phyloP scores from a whole-genome alignment of 768 basidiomycete species.

The Coprinopsis cinerea region DNA sequence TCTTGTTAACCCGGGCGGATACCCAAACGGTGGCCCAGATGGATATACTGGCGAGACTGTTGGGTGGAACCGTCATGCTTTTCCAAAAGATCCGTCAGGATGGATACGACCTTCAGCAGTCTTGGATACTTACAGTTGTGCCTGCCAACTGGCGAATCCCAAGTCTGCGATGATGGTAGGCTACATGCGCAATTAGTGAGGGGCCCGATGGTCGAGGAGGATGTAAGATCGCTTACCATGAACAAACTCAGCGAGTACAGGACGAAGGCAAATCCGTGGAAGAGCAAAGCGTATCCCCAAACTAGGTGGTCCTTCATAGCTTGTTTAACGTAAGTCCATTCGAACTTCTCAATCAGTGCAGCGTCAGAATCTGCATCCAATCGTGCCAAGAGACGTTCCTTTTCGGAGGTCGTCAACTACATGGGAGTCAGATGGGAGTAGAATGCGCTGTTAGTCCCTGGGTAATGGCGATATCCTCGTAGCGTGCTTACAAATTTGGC shows the following conservation, averaged over 20 bases:
- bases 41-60: slow-evolving; percentile 42
- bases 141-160: slow-evolving; percentile 56
- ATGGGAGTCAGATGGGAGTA: too few relatives aligned
- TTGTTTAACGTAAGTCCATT: slow-evolving; percentile 51
- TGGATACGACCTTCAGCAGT: not conserved
- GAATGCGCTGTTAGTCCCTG: too few relatives aligned
- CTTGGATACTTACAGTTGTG: slow-evolving; percentile 40
- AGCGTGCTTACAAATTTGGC: slow-evolving; percentile 52
- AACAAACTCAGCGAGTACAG: slow-evolving; percentile 55
- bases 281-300: slow-evolving; percentile 54
- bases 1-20: slow-evolving; percentile 37
- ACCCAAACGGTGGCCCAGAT: slow-evolving; percentile 48
- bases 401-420: slow-evolving; percentile 50
- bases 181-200: too few relatives aligned
- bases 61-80: slow-evolving; percentile 58
- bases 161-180: slow-evolving; percentile 56
- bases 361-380: slow-evolving; percentile 51
- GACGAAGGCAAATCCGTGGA: slow-evolving; percentile 58
- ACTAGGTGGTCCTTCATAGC: slow-evolving; percentile 53
- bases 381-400: slow-evolving; percentile 40
- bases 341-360: slow-evolving; percentile 45
- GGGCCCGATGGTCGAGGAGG: too few relatives aligned
- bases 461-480: not conserved
- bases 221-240: slow-evolving; percentile 32
- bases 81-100: not conserved